Evolutionary conservation across 2,329 filamentous ascomycete species (phyloP).

Genomic region (Didymella exigua): DNA sequence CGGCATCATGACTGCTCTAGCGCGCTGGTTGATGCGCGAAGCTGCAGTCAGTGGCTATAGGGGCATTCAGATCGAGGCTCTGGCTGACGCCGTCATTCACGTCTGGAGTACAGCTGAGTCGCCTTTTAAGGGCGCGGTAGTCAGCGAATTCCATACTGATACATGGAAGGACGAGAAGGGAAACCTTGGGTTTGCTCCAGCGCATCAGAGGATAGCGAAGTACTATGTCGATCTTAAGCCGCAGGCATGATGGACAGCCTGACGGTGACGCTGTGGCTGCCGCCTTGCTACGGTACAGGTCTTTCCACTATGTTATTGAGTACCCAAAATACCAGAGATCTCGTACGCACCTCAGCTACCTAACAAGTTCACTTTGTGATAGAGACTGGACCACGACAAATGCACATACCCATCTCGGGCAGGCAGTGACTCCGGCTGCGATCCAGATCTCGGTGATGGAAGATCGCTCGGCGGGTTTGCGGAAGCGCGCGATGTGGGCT

Average conservation of each 20-base stretch:
- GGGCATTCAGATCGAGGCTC: constrained; percentile 46
- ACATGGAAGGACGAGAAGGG: constrained; percentile 34
- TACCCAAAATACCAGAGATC: not conserved
- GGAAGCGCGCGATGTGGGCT: constrained; percentile 16
- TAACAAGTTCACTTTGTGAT: not conserved
- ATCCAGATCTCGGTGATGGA: constrained; percentile 3
- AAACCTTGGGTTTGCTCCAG: constrained; percentile 29
- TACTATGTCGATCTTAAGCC: constrained; percentile 37
- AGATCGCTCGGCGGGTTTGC: constrained; percentile 12
- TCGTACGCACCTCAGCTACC: not conserved
- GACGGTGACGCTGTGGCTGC: not conserved
- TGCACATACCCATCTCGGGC: not conserved
- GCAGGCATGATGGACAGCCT: not conserved
- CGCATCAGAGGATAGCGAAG: constrained; percentile 32
- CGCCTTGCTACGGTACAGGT: not conserved
- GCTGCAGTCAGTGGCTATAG: constrained; percentile 40
- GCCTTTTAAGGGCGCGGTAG: constrained; percentile 30
- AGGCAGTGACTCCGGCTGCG: too few species aligned
- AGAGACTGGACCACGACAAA: not conserved
- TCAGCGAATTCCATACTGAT: constrained; percentile 31
- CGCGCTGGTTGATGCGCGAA: constrained; percentile 48
- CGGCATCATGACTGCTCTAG: constrained; percentile 42
- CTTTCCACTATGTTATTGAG: not conserved
- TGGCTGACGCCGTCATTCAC: constrained; percentile 38
- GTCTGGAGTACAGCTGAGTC: constrained; percentile 37